Evolutionary conservation across 139 green algal species (phyloP), one percentile per base, ranked within the genome.

Genomic region (Micractinium conductrix): DNA sequence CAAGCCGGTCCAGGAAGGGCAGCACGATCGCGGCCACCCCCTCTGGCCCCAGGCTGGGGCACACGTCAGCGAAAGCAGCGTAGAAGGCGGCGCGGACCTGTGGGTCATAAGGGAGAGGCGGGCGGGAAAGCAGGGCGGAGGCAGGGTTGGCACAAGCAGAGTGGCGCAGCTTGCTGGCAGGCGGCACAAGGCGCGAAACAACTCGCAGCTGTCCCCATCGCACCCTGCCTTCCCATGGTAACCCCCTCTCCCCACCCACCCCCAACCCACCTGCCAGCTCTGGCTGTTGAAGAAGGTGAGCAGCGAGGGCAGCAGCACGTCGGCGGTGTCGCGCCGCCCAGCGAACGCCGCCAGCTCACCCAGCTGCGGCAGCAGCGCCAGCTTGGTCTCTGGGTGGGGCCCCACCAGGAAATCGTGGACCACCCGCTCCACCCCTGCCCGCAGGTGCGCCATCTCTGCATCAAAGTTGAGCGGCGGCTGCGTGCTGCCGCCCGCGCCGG

Each of bases 241-340:
- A 14, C 37, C 5, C 30, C 4, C 38, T 17, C 17, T 58, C 9
- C 40, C 43, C 22, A 44, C 1, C 21, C 42, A 24, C 2, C 19
- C 50, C 37, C 38, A 0, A 21, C 86, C 19, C 85, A 99, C 84
- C 65, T 92, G 90, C 92, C 93, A 96, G 65, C 96, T 91, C 6
- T 85, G 84, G 45, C 95, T 92, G 87, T 99, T 99, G 70, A 99
- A 91, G 81, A 98, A 97, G 2, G 97, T 98, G 80, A 99, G 97
- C 63, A 99, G 90, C 9, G 97, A 90, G 40, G 96, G 96, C 79
- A 99, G 92, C 69, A 99, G 89, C 44, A 95, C 90, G 88, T 98
- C 93, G 65, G 92, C 93, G 78, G 88, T 93, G 50, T 93, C 89
- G n/a, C 87, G 85, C 40, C 88, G 68, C 21, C 91, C 91, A 24